A percentile compares a stretch with the other conserved stretches of the same genome.
These are phyloP conservation scores for Rhodosporidiobolus odoratus DNA, from an alignment of 768 basidiomycete species.

Conservation along the genomic window DNA sequence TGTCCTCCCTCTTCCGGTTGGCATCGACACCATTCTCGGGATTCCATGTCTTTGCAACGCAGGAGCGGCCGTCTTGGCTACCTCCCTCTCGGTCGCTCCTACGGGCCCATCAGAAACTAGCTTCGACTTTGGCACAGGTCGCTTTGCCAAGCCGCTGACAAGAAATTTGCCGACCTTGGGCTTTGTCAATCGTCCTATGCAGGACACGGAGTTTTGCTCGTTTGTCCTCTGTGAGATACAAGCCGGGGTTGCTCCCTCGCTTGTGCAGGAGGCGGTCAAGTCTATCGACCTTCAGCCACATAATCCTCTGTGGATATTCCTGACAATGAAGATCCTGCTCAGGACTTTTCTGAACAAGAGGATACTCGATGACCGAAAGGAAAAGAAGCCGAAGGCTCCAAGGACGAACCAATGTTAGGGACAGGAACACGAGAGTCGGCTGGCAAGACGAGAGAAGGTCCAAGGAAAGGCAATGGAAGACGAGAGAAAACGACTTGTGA, in stretches of 20 bases:
- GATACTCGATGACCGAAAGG: no score
- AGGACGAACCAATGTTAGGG: no score
- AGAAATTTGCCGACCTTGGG: neutral
- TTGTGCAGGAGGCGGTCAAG: neutral
- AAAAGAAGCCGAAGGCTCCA: no score
- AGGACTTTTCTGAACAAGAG: neutral
- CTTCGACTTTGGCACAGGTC: neutral
- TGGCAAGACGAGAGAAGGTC: no score
- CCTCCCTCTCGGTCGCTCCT: neutral
- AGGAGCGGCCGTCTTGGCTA: neutral
- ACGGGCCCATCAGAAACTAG: neutral
- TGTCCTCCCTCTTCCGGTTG: slow-evolving; percentile 1
- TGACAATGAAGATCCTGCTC: neutral
- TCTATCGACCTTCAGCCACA: slow-evolving; percentile 7
- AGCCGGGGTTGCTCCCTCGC: no score
- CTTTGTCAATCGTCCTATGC: neutral
- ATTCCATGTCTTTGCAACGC: slow-evolving; percentile 1
- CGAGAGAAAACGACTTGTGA: no score
- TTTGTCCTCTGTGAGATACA: neutral
- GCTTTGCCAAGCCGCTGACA: neutral
- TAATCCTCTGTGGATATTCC: slow-evolving; percentile 12
- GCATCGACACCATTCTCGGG: slow-evolving; percentile 17
- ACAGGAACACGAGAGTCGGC: no score
- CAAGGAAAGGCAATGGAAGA: no score
- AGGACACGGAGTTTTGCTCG: neutral